Evolutionary conservation across 768 basidiomycete species (phyloP), one percentile per base, ranked within the genome.

Genomic region (Lentinus brumalis): DNA sequence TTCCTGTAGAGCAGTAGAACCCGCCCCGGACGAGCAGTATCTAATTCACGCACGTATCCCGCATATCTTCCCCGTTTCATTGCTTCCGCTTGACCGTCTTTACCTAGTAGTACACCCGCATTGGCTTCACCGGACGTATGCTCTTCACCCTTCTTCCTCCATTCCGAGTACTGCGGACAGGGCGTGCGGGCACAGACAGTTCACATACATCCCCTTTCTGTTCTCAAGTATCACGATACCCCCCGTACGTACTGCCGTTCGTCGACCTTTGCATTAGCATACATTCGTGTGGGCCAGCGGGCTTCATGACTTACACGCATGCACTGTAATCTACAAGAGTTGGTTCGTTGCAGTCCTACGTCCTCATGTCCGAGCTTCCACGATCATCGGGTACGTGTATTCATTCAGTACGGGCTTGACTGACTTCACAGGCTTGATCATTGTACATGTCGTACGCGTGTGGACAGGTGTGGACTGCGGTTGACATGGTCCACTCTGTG

Each of bases 221-320:
- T 31, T 12, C 49, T 42, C 18, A 30, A 30, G 18, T 16, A 18
- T 9, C 26, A 39, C 53, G 59, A 60, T 60, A 60, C 59, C 59
- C 53, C 21, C 49, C 52, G 53, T 56, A 53, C 49, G 41, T 55
- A 55, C 53, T 42, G 47, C 53, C 59, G 59, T 55, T 38, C 56
- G 46, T 54, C 53, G 40, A 51, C 59, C 47, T 26, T 56, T 38
- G 59, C 59, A 55, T 56, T 56, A 31, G 59, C 59, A 55, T 56
- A 56, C 49, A 50, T 55, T 50, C 49, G 59, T 50, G 50, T 45
- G 38, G 59, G 59, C 59, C 46, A 56, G 46, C 53, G 46, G 59
- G 59, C 53, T 50, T 60, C 46, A 55, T 51, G 49, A 60, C n/a
- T 53, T 55, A 60, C 53, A 44, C 53, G 54, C 47, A 38, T 53